A percentile compares a stretch with the other conserved stretches of the same genome.
These are phyloP conservation scores for Noccaea caerulescens DNA, from an alignment of 345 rosid species.

Conservation along the genomic window DNA sequence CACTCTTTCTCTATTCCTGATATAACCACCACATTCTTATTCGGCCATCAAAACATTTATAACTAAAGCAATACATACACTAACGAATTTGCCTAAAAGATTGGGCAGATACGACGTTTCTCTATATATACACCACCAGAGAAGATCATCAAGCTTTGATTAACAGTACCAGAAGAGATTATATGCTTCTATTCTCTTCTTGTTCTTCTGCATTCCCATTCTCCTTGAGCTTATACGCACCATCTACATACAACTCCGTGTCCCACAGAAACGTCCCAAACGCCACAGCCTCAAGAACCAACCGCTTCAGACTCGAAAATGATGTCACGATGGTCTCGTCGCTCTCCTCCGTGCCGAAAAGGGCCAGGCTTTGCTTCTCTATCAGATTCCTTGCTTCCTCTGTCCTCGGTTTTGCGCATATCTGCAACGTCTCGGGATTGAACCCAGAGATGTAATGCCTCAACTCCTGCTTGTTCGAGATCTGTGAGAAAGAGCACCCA, in stretches of 20 bases:
- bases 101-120: constrained; percentile 8
- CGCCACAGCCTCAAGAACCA: constrained; percentile 89
- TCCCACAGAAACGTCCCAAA: constrained; percentile 98
- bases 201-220: constrained; percentile 42
- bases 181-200: constrained; percentile 38
- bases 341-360: constrained; percentile 58
- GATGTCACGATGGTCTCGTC: constrained; percentile 72
- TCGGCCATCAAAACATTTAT: not conserved
- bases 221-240: constrained; percentile 69
- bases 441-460: constrained; percentile 70
- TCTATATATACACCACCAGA: constrained; percentile 36
- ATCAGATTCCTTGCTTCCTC: constrained; percentile 69
- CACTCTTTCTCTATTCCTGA: not conserved
- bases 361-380: constrained; percentile 75
- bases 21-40: constrained; percentile 22
- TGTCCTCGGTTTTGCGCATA: constrained; percentile 71
- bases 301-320: constrained; percentile 81
- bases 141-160: constrained; percentile 15
- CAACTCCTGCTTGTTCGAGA: constrained; percentile 47
- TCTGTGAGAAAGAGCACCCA: constrained; percentile 45
- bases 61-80: constrained; percentile 39
- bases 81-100: constrained; percentile 16
- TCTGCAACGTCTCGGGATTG: constrained; percentile 66
- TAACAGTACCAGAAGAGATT: constrained; percentile 17
- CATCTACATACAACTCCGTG: constrained; percentile 66